Evolutionary conservation across 2,329 filamentous ascomycete genomes (phyloP), one percentile per base, ranked within the genome.

Genomic region (Pezicula neosporulosa): DNA sequence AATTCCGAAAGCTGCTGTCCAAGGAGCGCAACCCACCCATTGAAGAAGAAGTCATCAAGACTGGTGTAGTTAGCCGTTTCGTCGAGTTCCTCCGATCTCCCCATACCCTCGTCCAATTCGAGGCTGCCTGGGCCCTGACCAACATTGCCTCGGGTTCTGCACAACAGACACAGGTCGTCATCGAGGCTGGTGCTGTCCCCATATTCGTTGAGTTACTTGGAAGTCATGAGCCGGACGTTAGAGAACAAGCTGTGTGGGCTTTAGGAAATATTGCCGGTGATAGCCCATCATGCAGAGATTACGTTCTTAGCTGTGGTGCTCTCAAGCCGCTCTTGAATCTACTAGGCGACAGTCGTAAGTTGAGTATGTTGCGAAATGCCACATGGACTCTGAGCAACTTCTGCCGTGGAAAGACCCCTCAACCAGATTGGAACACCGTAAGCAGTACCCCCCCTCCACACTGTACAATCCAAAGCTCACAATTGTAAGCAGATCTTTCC

Each of bases 381-480:
- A 99, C 94, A 21, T 99, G 94, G 94, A 99, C 94, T 42, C 78
- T 99, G 51, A 97, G 94, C 82, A 99, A 99, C 80, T 99, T 99
- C 77, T 99, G 94, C 78, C 90, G 94, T 79, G 94, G 94, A 75
- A 99, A 99, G 83, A 97, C 93, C 8, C 94, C 94, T 47, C 94
- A 99, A 77, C 94, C 94, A 44, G 94, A 99, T 70, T 99, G 94
- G 94, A 84, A 85, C 68, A 97, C 90, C 36, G 91, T 96, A 80
- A 73, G 90, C 50, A 33, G n/a, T 36, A 24, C 45, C 30, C 28
- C 28, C 47, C 33, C 3, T 45, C 38, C 33, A 52, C 21, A 24
- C 24, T 47, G 47, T 39, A 50, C 46, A 56, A 57, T 65, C 24
- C 48, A 45, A 47, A 51, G 52, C 60, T 63, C 66, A 50, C 66